Evolutionary conservation across 805 yeast genomes (phyloP), one percentile per base, ranked within the genome.

Genomic region (Yarrowia keelungensis): DNA sequence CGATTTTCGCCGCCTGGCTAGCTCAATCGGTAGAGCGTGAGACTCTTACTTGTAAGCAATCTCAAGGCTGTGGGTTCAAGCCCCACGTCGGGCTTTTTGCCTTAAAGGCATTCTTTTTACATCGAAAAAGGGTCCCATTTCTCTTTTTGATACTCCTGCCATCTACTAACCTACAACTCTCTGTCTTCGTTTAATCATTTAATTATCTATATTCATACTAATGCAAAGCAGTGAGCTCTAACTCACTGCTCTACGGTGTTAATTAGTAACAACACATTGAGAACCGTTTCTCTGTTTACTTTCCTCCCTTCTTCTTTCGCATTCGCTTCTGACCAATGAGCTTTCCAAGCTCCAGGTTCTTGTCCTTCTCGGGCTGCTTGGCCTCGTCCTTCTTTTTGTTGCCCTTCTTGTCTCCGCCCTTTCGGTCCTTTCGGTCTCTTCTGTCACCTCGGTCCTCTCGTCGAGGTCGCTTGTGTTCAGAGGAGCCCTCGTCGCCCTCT

Each of bases 251-350:
- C 53, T 15, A 32, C 53, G 53, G 53, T 49, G 53, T 49, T 15
- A 47, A 14, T 22, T 22, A n/a, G 22, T 51, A 50, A 50, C 41
- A 51, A 51, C 56, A 51, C 56, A 11, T 5, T 32, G 5, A 26
- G 32, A 26, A 26, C 32, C 32, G 32, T 5, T n/a, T 22, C n/a
- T 8, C 35, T 12, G 14, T 26, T 16, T 59, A 59, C 42, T 59
- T 59, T 35, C 65, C 65, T 11, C 65, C 54, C 62, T 65, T 59
- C 71, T 71, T 73, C 73, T 75, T 76, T 66, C 70, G 61, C 71
- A 73, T 75, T 42, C 80, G 75, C 75, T 77, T 78, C 68, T 76
- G 73, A 22, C 80, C 79, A 62, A 78, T 74, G 16, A 74, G 70
- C 39, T 72, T 68, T 3, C 65, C 65, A n/a, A 72, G 61, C 72